Evolutionary conservation across 306 rosid genomes (phyloP).

Genomic region (Citrullus mucosospermus): DNA sequence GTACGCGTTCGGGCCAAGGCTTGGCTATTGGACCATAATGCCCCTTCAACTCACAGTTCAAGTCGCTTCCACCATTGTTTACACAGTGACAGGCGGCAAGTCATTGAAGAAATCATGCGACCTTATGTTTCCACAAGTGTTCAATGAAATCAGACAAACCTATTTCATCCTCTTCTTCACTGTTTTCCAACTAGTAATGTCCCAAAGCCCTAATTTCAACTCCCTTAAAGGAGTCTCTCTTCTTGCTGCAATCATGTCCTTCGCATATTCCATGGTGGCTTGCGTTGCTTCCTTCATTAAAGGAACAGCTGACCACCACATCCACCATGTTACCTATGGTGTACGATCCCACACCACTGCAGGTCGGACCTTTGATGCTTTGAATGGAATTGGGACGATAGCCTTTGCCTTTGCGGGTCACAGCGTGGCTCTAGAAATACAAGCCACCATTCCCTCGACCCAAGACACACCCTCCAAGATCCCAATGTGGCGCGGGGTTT

Average conservation of each 20-base stretch:
- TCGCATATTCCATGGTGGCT: conserved; percentile 37
- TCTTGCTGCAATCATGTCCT: conserved; percentile 50
- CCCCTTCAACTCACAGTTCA: conserved; percentile 44
- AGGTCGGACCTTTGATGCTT: conserved; percentile 21
- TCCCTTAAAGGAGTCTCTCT: conserved; percentile 38
- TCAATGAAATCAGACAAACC: conserved; percentile 16
- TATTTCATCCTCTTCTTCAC: conserved; percentile 38
- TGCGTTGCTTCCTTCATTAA: conserved; percentile 19
- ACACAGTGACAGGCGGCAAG: conserved; percentile 55
- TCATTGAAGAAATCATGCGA: conserved; percentile 47
- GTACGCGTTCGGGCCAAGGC: conserved; percentile 28
- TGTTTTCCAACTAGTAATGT: conserved; percentile 22
- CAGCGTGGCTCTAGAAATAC: conserved; percentile 51
- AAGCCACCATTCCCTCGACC: conserved; percentile 63
- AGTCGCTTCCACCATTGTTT: conserved; percentile 44
- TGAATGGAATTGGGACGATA: conserved; percentile 49
- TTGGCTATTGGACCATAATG: conserved; percentile 44
- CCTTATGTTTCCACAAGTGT: not conserved
- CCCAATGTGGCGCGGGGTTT: conserved; percentile 63
- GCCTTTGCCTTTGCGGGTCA: conserved; percentile 71
- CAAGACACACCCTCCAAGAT: conserved; percentile 32
- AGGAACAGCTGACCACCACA: conserved; percentile 9
- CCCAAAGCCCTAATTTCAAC: conserved; percentile 58
- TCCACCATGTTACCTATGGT: conserved; percentile 11
- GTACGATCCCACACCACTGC: conserved; percentile 20